Base-by-base conservation (phyloP, 2,329 filamentous ascomycete species). In the Colletotrichum sp. region DNA sequence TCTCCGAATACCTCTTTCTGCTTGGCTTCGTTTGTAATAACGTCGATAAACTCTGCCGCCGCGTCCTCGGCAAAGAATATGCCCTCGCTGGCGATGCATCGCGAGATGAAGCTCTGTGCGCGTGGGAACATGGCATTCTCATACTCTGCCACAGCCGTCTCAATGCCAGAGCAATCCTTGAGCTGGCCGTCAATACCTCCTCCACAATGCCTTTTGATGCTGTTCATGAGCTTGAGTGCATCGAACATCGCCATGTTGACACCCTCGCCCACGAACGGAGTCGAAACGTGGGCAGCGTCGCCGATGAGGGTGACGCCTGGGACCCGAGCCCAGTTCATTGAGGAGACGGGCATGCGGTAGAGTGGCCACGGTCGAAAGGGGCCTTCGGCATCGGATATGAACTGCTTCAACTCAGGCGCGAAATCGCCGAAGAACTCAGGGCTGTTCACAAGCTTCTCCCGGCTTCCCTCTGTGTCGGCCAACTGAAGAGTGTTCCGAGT, bases 171-270 rank as follows among this genome's bases (percentile, higher is more conserved):
- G 7, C 4, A 7, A n/a, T 59, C 34, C n/a, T n/a, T n/a, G 7
- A 36, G 16, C 4, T 34, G 13, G 10, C 34, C 26, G 26, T n/a
- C 10, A 18, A 64, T 30, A 4, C 30, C 16, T 43, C 36, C 14
- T 0, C 12, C 9, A 55, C 64, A 72, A 24, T 68, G 64, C 4
- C 36, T 36, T 6, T 28, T 24, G 36, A 72, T 68, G 12, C 64
- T 72, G n/a, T 72, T 32, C 2, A 59, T 32, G 5, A 74, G 67
- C n/a, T 57, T 59, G 30, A 71, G 57, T 6, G 71, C 67, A 32
- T 74, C 67, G 9, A 57, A 26, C 71, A 74, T 74, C 13, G 71
- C 71, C 16, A 71, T 43, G 6, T 74, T 74, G 14, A 71, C 71
- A 8, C 71, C 71, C n/a, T 74, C 66, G 4, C 71, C 71, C 14